Conservation (phyloP, 371 early-diverging fungal genomes). For the Massospora cicadina region DNA sequence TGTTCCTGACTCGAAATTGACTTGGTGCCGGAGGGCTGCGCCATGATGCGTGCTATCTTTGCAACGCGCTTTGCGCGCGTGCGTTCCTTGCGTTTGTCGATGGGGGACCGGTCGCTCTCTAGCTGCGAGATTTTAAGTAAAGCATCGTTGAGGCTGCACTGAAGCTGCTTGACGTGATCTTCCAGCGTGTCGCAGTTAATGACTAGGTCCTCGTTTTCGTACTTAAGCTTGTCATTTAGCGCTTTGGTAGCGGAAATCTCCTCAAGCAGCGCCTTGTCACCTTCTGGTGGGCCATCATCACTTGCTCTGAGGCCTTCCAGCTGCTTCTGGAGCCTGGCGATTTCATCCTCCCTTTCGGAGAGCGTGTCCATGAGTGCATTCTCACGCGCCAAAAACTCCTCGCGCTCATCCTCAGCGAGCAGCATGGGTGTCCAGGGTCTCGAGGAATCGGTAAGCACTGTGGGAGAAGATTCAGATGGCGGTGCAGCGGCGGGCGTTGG, state of each 20-base stretch:
- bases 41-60: slow-evolving; percentile 75
- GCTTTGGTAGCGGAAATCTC: slow-evolving; percentile 48
- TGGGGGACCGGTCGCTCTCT: slow-evolving; percentile 15
- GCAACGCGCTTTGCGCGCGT: slow-evolving; percentile 44
- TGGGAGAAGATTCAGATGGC: slow-evolving; percentile 28
- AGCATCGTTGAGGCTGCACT: background rate
- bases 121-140: background rate
- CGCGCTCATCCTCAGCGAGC: slow-evolving; percentile 73
- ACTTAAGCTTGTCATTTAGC: slow-evolving; percentile 51
- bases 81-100: slow-evolving; percentile 25
- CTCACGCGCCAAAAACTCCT: slow-evolving; percentile 80
- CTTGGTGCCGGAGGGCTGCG: slow-evolving; percentile 43
- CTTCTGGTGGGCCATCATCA: slow-evolving; percentile 48
- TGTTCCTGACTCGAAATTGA: slow-evolving; percentile 48
- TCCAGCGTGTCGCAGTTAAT: slow-evolving; percentile 50
- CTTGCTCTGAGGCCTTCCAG: slow-evolving; percentile 74
- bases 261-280: slow-evolving; percentile 30
- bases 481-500: slow-evolving; percentile 10
- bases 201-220: slow-evolving; percentile 54
- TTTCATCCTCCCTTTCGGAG: slow-evolving; percentile 40
- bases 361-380: slow-evolving; percentile 82
- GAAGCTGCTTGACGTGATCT: slow-evolving; percentile 19
- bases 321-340: slow-evolving; percentile 43
- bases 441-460: slow-evolving; percentile 54
- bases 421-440: slow-evolving; percentile 51